Evolutionary conservation across 2,329 filamentous ascomycete species (phyloP).

Genomic region (Dendrostoma leiphaemia): DNA sequence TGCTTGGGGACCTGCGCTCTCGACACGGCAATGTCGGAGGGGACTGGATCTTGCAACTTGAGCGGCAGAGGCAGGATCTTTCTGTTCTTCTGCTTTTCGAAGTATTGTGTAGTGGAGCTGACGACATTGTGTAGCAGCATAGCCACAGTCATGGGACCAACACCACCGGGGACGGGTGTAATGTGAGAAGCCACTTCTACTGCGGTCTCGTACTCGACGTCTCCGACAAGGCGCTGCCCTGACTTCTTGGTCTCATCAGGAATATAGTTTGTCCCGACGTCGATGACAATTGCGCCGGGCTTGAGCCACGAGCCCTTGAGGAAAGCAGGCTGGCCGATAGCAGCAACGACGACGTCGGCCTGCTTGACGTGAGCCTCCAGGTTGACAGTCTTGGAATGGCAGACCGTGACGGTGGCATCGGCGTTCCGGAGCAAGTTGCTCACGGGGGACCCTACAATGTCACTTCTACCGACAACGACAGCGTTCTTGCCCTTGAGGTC

Average conservation of each 20-base stretch:
- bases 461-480: slow-evolving; percentile 89
- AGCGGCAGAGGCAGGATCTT: slow-evolving; percentile 80
- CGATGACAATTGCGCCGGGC: slow-evolving; percentile 90
- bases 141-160: slow-evolving; percentile 97
- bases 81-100: slow-evolving; percentile 78
- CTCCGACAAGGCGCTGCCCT: slow-evolving; percentile 86
- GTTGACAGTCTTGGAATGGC: slow-evolving; percentile 82
- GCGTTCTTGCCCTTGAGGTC: slow-evolving; percentile 87
- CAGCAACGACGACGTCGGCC: slow-evolving; percentile 88
- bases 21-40: slow-evolving; percentile 94
- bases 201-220: slow-evolving; percentile 89
- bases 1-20: slow-evolving; percentile 87
- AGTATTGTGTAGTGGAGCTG: slow-evolving; percentile 76
- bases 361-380: slow-evolving; percentile 72
- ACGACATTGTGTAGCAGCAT: slow-evolving; percentile 98
- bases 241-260: slow-evolving; percentile 88
- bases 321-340: slow-evolving; percentile 83
- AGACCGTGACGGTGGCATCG: slow-evolving; percentile 93
- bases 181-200: slow-evolving; percentile 85
- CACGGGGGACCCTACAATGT: slow-evolving; percentile 96
- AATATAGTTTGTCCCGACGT: slow-evolving; percentile 96
- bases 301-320: slow-evolving; percentile 97
- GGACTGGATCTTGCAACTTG: slow-evolving; percentile 75
- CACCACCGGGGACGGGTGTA: slow-evolving; percentile 93
- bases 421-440: slow-evolving; percentile 95